Evolutionary conservation across 2,329 filamentous ascomycete genomes (phyloP), one percentile per base, ranked within the genome.

Genomic region (Meredithiella fracta): DNA sequence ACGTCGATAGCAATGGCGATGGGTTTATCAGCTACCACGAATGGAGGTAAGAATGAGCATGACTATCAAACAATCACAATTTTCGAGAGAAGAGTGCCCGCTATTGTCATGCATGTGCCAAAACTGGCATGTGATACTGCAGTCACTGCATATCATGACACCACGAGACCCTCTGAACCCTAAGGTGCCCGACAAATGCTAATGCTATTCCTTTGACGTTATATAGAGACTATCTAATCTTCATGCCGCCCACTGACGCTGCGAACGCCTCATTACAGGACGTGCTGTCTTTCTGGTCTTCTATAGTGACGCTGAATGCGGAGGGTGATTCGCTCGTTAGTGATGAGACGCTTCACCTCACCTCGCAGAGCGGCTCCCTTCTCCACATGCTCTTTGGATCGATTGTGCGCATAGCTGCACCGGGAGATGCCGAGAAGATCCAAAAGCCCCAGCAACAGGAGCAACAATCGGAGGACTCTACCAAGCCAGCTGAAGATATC

Each of bases 241-340:
- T 97, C 69, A 85, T 97, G 72, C 81, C 81, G 20, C 72, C 82
- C 60, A 73, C 80, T 62, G 76, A 77, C 57, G 80, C 85, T 23
- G 83, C 49, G 29, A 23, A 37, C 14, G 14, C 56, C 20, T 58
- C 85, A 61, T 77, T 98, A 47, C 81, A 83, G 65, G 82, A 86
- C 54, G 85, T 96, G 56, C 74, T 96, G 63, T 90, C 87, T 53
- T 97, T 94, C 70, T 98, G 95, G 69, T 83, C 86, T 58, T 85
- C 88, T 51, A 86, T 91, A 62, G 82, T 94, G 66, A 89, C 86
- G 68, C 76, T 98, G 67, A 95, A 87, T 65, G 76, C 88, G 59
- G 92, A 98, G 75, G 92, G 92, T 68, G 92, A 97, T 72, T 92
- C 92, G 62, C 77, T 86, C 64, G 83, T 97, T 64, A 87, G 83